Base-by-base conservation (phyloP, 169 alveolate genomes). In the Plasmodium fragile region DNA sequence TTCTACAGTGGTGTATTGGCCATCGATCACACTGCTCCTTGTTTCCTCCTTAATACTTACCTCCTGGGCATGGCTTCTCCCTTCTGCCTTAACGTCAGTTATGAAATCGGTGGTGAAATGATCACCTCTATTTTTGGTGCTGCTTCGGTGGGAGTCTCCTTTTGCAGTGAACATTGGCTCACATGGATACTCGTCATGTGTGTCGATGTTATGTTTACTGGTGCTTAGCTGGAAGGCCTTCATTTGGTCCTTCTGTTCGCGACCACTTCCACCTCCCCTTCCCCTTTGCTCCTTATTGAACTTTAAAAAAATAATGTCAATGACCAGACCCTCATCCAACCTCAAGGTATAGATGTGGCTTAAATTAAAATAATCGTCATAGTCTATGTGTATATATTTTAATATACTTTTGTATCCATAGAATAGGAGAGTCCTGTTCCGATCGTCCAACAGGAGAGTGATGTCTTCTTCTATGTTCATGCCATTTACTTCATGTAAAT, bases 391-490 rank as follows among this genome's bases (percentile, higher is more conserved):
- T 32, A 87, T 71, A 87, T 87, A 87, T 25, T 87, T 87, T 18
- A 87, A 18, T 36, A 87, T 87, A 55, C 69, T 77, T 77, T 87
- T 87, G 80, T 77, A 87, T 3, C 93, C 93, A 41, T 87, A 87
- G 34, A 87, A 87, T 77, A 87, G 80, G 41, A 87, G 28, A 11
- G 93, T 87, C 16, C 87, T 32, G 49, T 87, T 83, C 18, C 93
- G 78, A 53, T 87, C 93, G 39, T 87, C 93, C n/a, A 87, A 25
- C 16, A 87, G 43, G 65, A 87, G 81, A 36, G 87, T 87, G 8
- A 78, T 78, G 45, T 87, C 93, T 75, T 87, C 93, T 55, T 75
- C 89, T 13, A 78, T 28, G 22, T 77, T 75, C 34, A 77, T 28
- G 7, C 85, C 85, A 77, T 87, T 87, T 1, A 8, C 3, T 87